Evolutionary conservation across 768 basidiomycete genomes (phyloP).

Genomic region (Polyporus arcularius): DNA sequence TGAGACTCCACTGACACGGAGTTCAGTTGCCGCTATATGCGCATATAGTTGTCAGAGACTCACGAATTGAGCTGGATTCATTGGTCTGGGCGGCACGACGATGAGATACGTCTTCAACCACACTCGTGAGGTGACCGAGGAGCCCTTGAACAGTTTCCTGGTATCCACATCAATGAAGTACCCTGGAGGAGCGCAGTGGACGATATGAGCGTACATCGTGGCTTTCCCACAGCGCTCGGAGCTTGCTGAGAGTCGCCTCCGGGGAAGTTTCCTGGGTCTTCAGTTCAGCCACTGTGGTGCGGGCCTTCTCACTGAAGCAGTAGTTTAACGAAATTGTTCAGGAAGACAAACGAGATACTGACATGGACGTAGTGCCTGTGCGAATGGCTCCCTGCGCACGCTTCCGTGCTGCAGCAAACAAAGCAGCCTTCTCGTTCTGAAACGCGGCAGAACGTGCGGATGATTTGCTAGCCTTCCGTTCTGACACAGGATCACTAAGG

Average conservation of each 20-base stretch:
- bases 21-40: not conserved
- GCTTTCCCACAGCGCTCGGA: conserved; percentile 15
- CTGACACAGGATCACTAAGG: conserved; percentile 7
- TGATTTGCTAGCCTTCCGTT: conserved; percentile 27
- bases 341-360: not conserved
- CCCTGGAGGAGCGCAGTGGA: no score
- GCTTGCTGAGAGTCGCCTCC: conserved; percentile 18
- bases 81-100: conserved; percentile 33
- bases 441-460: conserved; percentile 24
- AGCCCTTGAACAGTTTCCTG: conserved; percentile 23
- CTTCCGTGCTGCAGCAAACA: conserved; percentile 25
- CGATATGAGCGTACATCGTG: conserved; percentile 20
- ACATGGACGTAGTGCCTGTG: conserved; percentile 26
- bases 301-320: conserved; percentile 30
- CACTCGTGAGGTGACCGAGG: conserved; percentile 2
- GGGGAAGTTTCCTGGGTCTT: conserved; percentile 23
- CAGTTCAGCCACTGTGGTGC: conserved; percentile 22
- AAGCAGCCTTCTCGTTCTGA: conserved; percentile 25
- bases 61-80: conserved; percentile 36
- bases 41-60: conserved; percentile 8
- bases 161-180: not conserved
- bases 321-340: not conserved
- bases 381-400: conserved; percentile 19
- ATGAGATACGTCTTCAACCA: conserved; percentile 36
- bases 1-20: conserved; percentile 35